Conservation (phyloP, 768 basidiomycete species). For the Suillus subalutaceus region DNA sequence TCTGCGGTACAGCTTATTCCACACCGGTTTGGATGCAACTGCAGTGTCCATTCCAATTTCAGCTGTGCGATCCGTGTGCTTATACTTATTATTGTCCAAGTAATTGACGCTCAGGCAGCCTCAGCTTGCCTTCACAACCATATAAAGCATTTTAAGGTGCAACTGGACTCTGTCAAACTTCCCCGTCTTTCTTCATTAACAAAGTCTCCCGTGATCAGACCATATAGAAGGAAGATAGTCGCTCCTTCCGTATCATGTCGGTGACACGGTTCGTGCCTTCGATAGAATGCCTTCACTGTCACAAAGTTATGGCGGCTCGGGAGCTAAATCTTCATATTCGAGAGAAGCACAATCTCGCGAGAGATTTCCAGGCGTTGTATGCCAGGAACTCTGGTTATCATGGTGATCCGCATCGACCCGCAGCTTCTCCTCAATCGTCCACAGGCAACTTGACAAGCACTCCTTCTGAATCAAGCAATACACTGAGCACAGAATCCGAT, state of each 20-base stretch:
- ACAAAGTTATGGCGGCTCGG: neutral
- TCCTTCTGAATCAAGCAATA: constrained; percentile 1
- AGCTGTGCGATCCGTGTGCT: neutral
- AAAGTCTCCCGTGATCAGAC: neutral
- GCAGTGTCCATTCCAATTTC: neutral
- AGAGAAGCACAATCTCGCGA: neutral
- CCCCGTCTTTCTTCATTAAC: neutral
- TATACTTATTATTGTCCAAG: neutral
- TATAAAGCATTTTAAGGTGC: neutral
- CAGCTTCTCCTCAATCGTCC: neutral
- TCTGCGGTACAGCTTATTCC: neutral
- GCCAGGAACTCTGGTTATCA: neutral
- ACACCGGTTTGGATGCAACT: neutral
- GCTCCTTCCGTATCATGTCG: neutral
- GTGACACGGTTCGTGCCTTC: neutral
- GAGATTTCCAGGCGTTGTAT: neutral
- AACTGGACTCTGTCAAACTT: neutral
- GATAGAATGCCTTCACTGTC: neutral
- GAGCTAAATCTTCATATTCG: neutral
- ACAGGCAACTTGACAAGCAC: neutral
- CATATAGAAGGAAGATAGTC: neutral
- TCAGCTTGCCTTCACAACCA: neutral
- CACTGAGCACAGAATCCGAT: constrained; percentile 3
- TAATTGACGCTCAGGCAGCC: neutral
- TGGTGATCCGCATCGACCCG: neutral